Evolutionary conservation across 805 yeast genomes (phyloP).

Genomic region (Myxozyma monticola): DNA sequence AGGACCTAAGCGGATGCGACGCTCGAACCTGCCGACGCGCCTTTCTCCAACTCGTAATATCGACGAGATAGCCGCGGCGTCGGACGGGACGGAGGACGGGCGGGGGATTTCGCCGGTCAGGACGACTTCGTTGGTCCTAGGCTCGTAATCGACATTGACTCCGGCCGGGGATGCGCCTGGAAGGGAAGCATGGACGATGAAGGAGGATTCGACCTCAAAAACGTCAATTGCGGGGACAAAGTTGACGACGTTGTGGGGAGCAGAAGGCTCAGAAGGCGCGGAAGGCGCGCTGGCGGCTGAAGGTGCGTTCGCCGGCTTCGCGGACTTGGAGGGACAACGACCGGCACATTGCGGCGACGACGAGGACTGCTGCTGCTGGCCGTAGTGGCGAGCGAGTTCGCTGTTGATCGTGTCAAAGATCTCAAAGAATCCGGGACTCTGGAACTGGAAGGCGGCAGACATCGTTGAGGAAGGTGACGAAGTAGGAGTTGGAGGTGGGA

Average conservation of each 20-base stretch:
- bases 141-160: slow-evolving; percentile 49
- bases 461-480: neutral
- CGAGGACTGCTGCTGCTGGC: neutral
- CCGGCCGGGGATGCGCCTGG: slow-evolving; percentile 47
- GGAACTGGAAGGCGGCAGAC: neutral
- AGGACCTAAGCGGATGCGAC: slow-evolving; percentile 46
- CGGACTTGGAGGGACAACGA: neutral
- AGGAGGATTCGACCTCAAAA: slow-evolving; percentile 46
- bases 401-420: slow-evolving; percentile 12
- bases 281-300: neutral
- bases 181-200: slow-evolving; percentile 47
- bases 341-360: neutral
- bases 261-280: too few species aligned
- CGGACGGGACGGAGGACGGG: slow-evolving; percentile 36
- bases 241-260: neutral
- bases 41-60: too few species aligned
- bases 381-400: slow-evolving; percentile 14
- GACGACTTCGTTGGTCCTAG: slow-evolving; percentile 46
- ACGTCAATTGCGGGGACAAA: slow-evolving; percentile 50
- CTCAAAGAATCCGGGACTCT: slow-evolving; percentile 13
- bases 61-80: slow-evolving; percentile 23
- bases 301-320: slow-evolving; percentile 1
- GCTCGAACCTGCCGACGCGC: slow-evolving; percentile 45
- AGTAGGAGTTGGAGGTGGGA: neutral
- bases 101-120: slow-evolving; percentile 44